Conservation (phyloP, 116 monocot species). For the Papilionanthe hybrid region DNA sequence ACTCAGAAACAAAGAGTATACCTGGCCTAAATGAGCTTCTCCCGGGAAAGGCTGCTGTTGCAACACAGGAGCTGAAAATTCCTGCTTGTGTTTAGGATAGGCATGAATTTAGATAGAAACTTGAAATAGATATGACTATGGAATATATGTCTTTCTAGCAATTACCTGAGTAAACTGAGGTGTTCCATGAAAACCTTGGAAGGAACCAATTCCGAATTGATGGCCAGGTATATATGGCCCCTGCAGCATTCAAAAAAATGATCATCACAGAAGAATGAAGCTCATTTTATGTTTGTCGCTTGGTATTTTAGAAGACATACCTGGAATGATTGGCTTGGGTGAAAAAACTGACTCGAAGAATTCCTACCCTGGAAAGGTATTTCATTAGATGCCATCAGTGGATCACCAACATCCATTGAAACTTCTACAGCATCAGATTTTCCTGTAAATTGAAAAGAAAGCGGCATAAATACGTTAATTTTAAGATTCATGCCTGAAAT, state of each 20-base stretch:
- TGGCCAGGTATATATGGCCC: constrained; percentile 34
- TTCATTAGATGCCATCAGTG: constrained; percentile 23
- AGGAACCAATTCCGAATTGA: constrained; percentile 41
- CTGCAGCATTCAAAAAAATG: constrained; percentile 19
- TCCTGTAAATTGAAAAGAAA: constrained; percentile 20
- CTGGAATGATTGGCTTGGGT: constrained; percentile 49
- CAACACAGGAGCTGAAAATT: constrained; percentile 37
- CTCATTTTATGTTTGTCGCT: background rate
- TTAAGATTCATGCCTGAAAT: background rate
- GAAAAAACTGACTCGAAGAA: constrained; percentile 45
- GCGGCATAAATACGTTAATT: background rate
- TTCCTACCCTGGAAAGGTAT: constrained; percentile 32
- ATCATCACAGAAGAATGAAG: background rate
- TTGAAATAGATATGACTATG: background rate
- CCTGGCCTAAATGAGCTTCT: constrained; percentile 44
- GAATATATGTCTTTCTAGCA: background rate
- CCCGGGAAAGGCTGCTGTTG: constrained; percentile 42
- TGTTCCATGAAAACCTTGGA: constrained; percentile 46
- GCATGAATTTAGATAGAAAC: background rate
- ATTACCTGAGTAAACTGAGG: constrained; percentile 59
- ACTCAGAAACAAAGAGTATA: constrained; percentile 7
- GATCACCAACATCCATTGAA: constrained; percentile 28
- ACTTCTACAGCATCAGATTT: constrained; percentile 37
- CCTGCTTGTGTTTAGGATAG: constrained; percentile 32
- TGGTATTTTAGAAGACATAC: constrained; percentile 13